Base-by-base conservation (phyloP, 805 yeast species). In the Wickerhamomyces tratensis region DNA sequence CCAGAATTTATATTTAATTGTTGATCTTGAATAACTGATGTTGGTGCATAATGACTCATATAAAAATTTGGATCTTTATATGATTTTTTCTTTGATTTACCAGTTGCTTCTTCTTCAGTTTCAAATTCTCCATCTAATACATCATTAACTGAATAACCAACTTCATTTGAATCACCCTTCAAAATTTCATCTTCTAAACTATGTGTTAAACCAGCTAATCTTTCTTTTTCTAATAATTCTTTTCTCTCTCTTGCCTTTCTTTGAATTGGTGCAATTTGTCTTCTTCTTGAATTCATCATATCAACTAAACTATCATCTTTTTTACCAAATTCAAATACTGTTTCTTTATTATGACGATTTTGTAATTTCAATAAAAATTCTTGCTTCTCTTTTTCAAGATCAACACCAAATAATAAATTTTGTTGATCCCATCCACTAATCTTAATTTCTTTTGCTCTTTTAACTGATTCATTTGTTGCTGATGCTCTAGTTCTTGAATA, bases 41-140 rank as follows among this genome's bases (percentile, higher is more conserved):
- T 74, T 15, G 96, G 88, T 0, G 96, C 97, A 67, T 80, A 88
- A 59, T 93, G 96, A 43, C 94, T 79, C 58, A 93, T 69, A 66
- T 80, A 93, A 59, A 76, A 84, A 45, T 78, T 72, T 12, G 86
- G 83, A 64, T 93, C 98, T 56, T 79, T 75, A 66, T 60, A 89
- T 0, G 79, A 62, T 49, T 77, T 79, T 43, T 55, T 54, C 38
- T 42, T 34, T 39, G 45, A 42, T 31, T 43, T 48, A n/a, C 52
- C 61, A 37, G 64, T 41, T 5, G 61, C 45, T 27, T 58, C 54
- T 41, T 65, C 68, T 3, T 63, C 71, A 40, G 69, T 65, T 44
- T 66, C 69, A 48, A 72, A 71, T 20, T 65, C 64, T 20, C 53
- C 46, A 15, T 59, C 53, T 13, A 71, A 46, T 4, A 60, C 67